Percentiles rank a stretch among this genome's conserved stretches.
Evolutionary conservation across 768 basidiomycete genomes (phyloP).

Genomic region (Trametes meyenii): DNA sequence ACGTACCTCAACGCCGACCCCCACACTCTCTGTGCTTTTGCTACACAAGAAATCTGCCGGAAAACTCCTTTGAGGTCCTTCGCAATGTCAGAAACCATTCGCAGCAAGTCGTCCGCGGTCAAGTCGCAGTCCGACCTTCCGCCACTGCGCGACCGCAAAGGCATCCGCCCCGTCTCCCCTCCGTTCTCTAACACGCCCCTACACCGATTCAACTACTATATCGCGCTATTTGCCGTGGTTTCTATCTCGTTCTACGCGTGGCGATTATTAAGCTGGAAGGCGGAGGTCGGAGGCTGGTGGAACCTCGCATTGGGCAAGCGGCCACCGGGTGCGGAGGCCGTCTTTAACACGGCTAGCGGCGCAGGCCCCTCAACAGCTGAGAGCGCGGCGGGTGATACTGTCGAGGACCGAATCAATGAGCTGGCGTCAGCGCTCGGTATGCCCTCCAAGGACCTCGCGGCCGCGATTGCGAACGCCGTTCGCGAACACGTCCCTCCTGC

Average conservation of each 20-base stretch:
- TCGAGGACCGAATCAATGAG: slow-evolving; percentile 61
- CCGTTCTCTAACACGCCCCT: slow-evolving; percentile 51
- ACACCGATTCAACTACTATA: slow-evolving; percentile 50
- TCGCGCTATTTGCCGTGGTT: slow-evolving; percentile 45
- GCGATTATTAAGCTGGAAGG: slow-evolving; percentile 49
- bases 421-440: slow-evolving; percentile 67
- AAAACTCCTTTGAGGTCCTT: background rate
- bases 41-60: background rate
- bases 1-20: background rate
- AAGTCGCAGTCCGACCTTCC: slow-evolving; percentile 31
- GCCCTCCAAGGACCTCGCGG: slow-evolving; percentile 59
- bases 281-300: slow-evolving; percentile 66
- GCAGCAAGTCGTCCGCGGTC: slow-evolving; percentile 18
- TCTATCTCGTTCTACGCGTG: slow-evolving; percentile 56
- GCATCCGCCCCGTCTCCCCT: slow-evolving; percentile 41
- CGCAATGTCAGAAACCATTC: slow-evolving; percentile 21
- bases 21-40: background rate
- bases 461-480: slow-evolving; percentile 63
- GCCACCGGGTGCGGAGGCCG: slow-evolving; percentile 32
- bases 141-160: slow-evolving; percentile 34
- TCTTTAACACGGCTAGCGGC: slow-evolving; percentile 7
- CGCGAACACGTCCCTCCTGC: slow-evolving; percentile 61
- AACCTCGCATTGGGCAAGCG: slow-evolving; percentile 47
- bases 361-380: slow-evolving; percentile 11
- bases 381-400: slow-evolving; percentile 27